phyloP scores from a whole-genome alignment of 2,329 filamentous ascomycete genomes.

The Trichophaea hybrida region DNA sequence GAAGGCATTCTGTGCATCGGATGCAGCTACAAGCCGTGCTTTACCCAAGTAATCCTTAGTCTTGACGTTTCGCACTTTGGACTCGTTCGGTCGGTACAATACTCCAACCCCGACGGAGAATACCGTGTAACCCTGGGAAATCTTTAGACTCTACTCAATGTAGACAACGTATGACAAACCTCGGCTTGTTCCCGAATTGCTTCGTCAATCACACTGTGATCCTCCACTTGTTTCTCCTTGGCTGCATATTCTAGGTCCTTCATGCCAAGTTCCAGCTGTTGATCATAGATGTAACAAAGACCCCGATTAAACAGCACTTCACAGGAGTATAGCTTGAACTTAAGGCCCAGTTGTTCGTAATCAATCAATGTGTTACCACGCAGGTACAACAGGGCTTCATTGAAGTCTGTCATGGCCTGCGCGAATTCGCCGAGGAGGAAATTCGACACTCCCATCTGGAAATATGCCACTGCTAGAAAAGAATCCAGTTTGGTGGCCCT shows the following conservation, averaged over 20 bases:
- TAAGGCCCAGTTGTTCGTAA: constrained; percentile 86
- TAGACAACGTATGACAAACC: constrained; percentile 38
- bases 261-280: constrained; percentile 79
- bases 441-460: constrained; percentile 96
- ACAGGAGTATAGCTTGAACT: constrained; percentile 94
- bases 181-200: constrained; percentile 87
- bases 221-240: constrained; percentile 89
- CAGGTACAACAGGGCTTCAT: constrained; percentile 88
- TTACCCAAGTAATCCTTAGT: constrained; percentile 96
- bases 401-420: constrained; percentile 94
- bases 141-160: background rate
- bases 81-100: constrained; percentile 87
- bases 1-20: constrained; percentile 64
- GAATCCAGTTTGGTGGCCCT: constrained; percentile 78
- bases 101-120: constrained; percentile 96
- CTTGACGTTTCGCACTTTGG: constrained; percentile 96
- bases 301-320: constrained; percentile 96
- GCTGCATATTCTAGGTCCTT: constrained; percentile 80
- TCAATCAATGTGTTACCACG: constrained; percentile 95
- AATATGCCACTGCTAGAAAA: constrained; percentile 94
- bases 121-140: constrained; percentile 76
- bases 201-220: constrained; percentile 96
- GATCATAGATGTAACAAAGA: constrained; percentile 91
- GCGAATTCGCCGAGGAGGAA: constrained; percentile 95
- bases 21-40: constrained; percentile 79